Conservation (phyloP, 2,329 filamentous ascomycete species). For the Ampelomyces quisqualis region DNA sequence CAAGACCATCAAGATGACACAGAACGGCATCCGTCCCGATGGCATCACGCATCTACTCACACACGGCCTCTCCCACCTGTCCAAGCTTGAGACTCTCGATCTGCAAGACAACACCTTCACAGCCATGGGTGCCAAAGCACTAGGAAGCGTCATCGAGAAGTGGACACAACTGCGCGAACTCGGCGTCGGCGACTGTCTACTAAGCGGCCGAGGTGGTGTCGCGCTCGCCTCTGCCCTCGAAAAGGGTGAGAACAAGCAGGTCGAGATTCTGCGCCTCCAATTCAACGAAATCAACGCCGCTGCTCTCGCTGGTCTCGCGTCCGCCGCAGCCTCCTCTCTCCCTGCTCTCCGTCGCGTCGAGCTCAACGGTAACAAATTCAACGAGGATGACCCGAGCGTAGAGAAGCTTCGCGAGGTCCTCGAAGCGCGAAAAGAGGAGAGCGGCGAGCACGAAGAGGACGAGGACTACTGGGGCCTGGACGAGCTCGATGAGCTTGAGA, state of each 20-base stretch:
- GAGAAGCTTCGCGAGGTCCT: constrained; percentile 65
- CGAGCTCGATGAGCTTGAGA: constrained; percentile 76
- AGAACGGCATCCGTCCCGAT: constrained; percentile 95
- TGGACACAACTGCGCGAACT: constrained; percentile 81
- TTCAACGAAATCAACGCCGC: constrained; percentile 90
- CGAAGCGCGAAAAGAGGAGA: constrained; percentile 70
- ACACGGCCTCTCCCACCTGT: constrained; percentile 72
- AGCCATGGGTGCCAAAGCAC: constrained; percentile 70
- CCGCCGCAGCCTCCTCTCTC: constrained; percentile 65
- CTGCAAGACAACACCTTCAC: constrained; percentile 99
- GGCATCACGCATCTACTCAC: constrained; percentile 80
- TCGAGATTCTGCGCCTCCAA: constrained; percentile 80
- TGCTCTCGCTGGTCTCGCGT: constrained; percentile 69
- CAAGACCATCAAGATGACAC: constrained; percentile 91
- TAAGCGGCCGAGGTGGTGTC: constrained; percentile 74
- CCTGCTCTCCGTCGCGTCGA: constrained; percentile 82
- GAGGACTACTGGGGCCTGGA: constrained; percentile 56
- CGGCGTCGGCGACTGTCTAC: constrained; percentile 82
- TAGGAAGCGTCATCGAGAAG: constrained; percentile 70
- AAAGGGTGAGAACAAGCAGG: constrained; percentile 72
- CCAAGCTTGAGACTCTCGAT: constrained; percentile 73
- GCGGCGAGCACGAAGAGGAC: constrained; percentile 52
- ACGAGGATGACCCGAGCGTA: constrained; percentile 77
- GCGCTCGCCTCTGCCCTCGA: constrained; percentile 72
- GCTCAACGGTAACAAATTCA: constrained; percentile 93